phyloP scores from a whole-genome alignment of 2,329 filamentous ascomycete genomes.

The Cladosporium sp. region DNA sequence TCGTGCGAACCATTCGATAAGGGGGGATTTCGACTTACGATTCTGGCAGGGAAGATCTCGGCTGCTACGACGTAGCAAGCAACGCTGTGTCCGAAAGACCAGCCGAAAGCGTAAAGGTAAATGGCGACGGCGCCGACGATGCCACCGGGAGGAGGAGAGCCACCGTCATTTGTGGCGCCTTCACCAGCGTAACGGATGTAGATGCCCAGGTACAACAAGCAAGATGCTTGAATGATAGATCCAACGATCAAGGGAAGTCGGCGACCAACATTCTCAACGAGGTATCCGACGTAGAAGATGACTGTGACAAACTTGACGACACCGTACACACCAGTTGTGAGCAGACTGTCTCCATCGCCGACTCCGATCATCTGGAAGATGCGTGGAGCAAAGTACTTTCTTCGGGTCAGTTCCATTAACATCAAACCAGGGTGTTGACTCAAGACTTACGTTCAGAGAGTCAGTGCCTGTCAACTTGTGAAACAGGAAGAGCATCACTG shows the following conservation, averaged over 20 bases:
- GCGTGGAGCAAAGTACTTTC: conserved; percentile 21
- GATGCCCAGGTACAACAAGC: too few species aligned
- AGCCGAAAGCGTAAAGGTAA: too few species aligned
- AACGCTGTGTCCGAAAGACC: too few species aligned
- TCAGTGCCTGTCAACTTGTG: conserved; percentile 34
- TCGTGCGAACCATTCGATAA: too few species aligned
- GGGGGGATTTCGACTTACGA: too few species aligned
- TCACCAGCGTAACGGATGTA: too few species aligned
- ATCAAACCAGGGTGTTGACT: too few species aligned
- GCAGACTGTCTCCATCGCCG: conserved; percentile 35
- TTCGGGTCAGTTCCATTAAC: conserved; percentile 32
- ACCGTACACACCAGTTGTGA: conserved; percentile 52
- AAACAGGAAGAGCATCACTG: conserved; percentile 35
- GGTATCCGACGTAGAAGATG: conserved; percentile 35
- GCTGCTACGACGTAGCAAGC: too few species aligned
- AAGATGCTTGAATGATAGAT: conserved; percentile 32
- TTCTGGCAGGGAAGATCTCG: too few species aligned
- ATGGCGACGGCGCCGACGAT: too few species aligned
- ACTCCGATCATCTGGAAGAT: conserved; percentile 44
- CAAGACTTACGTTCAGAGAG: conserved; percentile 15
- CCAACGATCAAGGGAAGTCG: conserved; percentile 44
- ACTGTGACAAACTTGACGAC: conserved; percentile 35
- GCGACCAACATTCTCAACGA: conserved; percentile 38
- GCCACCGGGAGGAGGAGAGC: too few species aligned
- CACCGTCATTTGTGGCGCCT: too few species aligned